Conservation (phyloP, 2,329 filamentous ascomycete species). For the Lecanicillium sp. region DNA sequence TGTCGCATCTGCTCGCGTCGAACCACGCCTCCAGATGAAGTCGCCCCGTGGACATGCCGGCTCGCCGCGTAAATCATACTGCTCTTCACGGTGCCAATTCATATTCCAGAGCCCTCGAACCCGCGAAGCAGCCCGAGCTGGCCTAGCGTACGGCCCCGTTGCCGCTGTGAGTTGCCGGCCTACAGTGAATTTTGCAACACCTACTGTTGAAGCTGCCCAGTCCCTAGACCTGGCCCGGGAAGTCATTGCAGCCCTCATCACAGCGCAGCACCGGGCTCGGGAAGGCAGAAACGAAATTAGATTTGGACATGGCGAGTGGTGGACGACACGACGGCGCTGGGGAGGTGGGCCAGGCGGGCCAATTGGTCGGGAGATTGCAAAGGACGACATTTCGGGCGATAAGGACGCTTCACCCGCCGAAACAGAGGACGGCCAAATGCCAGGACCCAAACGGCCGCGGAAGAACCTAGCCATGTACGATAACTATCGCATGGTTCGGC, state of each 20-base stretch:
- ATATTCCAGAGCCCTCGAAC: conserved; percentile 52
- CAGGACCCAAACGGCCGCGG: conserved; percentile 39
- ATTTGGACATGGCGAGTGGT: conserved; percentile 54
- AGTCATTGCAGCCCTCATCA: conserved; percentile 50
- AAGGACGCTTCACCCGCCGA: conserved; percentile 30
- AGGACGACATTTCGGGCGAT: conserved; percentile 36
- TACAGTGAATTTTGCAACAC: conserved; percentile 39
- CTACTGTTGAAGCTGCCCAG: conserved; percentile 45
- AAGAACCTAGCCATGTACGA: conserved; percentile 54
- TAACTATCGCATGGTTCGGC: conserved; percentile 54
- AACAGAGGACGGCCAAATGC: conserved; percentile 15
- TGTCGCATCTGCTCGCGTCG: conserved; percentile 45
- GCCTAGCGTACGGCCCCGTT: conserved; percentile 54
- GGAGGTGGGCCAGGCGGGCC: conserved; percentile 55
- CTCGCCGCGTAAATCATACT: conserved; percentile 41
- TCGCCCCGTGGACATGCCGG: conserved; percentile 23
- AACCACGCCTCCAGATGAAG: conserved; percentile 51
- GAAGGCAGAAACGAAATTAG: conserved; percentile 48
- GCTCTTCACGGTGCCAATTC: conserved; percentile 51
- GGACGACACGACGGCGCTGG: conserved; percentile 53
- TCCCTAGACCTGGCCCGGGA: conserved; percentile 55
- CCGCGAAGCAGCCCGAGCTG: conserved; percentile 51
- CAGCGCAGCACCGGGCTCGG: conserved; percentile 56
- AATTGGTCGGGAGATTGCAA: conserved; percentile 53
- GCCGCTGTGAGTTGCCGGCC: conserved; percentile 52